Evolutionary conservation across 768 basidiomycete species (phyloP).

Genomic region (Panaeolus papilionaceus): DNA sequence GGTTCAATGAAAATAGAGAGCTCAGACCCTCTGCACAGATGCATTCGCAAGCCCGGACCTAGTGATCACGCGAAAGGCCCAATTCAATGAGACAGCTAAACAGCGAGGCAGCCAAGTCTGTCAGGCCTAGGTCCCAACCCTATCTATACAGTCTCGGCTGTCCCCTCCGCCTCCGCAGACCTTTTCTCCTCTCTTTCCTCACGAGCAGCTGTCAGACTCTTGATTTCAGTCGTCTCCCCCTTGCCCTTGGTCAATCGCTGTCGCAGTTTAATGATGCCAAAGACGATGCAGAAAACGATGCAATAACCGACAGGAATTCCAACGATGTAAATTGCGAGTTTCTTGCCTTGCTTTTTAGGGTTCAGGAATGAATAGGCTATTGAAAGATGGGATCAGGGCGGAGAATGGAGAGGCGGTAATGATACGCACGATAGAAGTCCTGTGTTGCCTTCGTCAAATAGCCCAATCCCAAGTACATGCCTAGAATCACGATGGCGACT

Average conservation of each 20-base stretch:
- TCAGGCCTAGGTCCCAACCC: not conserved
- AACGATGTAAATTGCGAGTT: conserved; percentile 64
- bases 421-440: conserved; percentile 63
- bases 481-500: conserved; percentile 55
- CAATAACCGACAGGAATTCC: conserved; percentile 59
- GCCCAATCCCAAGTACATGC: conserved; percentile 63
- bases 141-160: not conserved
- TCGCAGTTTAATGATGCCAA: conserved; percentile 45
- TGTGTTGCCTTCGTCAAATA: conserved; percentile 67
- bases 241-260: conserved; percentile 16
- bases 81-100: not conserved
- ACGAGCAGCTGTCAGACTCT: not conserved
- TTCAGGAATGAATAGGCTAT: conserved; percentile 70
- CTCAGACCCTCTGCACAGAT: too few species aligned
- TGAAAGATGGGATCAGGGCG: not conserved
- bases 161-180: conserved; percentile 2
- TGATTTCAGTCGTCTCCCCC: not conserved
- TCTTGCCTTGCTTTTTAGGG: conserved; percentile 46
- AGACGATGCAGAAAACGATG: conserved; percentile 58
- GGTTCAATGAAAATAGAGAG: too few species aligned
- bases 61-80: not conserved
- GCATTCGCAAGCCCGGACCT: too few species aligned
- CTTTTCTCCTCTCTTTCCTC: not conserved
- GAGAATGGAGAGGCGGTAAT: not conserved
- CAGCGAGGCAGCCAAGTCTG: too few species aligned